Evolutionary conservation across 805 yeast genomes (phyloP).

Genomic region (Lipomyces mesembrius): DNA sequence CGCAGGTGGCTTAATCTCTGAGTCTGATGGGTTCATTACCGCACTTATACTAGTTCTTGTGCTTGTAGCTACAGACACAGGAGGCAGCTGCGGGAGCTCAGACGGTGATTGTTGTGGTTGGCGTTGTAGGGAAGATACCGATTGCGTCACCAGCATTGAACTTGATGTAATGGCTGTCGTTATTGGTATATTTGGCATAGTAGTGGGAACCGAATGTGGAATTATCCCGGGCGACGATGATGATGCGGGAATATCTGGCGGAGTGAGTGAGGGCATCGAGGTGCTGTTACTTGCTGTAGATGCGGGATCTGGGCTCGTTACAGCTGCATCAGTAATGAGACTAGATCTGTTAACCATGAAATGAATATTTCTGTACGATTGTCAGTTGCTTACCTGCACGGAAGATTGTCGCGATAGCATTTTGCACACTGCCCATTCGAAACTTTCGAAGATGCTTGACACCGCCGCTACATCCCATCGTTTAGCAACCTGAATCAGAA

Average conservation of each 20-base stretch:
- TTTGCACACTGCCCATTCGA: slow-evolving; percentile 26
- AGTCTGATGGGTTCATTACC: slow-evolving; percentile 25
- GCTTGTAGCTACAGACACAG: background rate
- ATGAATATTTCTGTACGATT: background rate
- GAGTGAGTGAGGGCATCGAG: background rate
- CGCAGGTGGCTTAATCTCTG: slow-evolving; percentile 21
- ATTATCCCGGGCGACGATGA: background rate
- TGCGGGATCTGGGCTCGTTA: background rate
- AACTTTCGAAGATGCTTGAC: slow-evolving; percentile 21
- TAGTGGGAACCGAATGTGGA: background rate
- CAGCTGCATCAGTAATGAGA: background rate
- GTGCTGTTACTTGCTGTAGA: background rate
- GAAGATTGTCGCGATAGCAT: slow-evolving; percentile 24
- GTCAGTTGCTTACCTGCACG: slow-evolving; percentile 23
- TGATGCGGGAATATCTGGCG: background rate
- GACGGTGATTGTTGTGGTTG: background rate
- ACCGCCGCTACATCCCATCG: slow-evolving; percentile 24
- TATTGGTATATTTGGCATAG: background rate
- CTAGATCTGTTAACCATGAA: background rate
- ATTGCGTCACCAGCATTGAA: background rate
- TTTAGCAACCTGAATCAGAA: background rate
- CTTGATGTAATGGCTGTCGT: background rate
- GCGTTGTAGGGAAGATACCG: background rate
- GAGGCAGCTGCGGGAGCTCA: background rate
- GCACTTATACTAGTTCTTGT: slow-evolving; percentile 26